Conservation (phyloP, 2,329 filamentous ascomycete species). For the Tympanopsis confertula region DNA sequence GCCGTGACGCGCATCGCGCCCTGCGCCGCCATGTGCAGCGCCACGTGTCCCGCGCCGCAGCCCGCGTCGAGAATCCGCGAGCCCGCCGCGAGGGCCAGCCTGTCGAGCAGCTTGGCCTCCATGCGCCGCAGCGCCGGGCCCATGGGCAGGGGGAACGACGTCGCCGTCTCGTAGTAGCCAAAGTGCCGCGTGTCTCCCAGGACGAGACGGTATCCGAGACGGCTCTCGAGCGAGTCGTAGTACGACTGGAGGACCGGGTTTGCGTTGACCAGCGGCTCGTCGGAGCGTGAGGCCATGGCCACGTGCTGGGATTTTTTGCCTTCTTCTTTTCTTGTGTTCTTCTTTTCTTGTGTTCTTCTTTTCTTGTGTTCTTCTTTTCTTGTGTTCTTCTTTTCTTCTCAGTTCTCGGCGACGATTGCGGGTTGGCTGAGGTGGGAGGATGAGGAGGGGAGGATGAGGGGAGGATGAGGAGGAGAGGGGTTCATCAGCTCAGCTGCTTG, state of each 20-base stretch:
- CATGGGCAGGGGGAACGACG: constrained; percentile 35
- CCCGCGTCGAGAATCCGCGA: constrained; percentile 37
- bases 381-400: too few species aligned
- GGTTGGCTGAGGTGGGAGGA: too few species aligned
- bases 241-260: constrained; percentile 28
- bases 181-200: constrained; percentile 37
- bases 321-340: too few species aligned
- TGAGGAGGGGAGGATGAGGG: too few species aligned
- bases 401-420: too few species aligned
- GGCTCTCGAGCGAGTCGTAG: constrained; percentile 30
- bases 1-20: constrained; percentile 25
- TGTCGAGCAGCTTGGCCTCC: constrained; percentile 32
- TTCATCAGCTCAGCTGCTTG: too few species aligned
- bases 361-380: too few species aligned
- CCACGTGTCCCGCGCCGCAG: constrained; percentile 35
- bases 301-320: too few species aligned
- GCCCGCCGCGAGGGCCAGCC: constrained; percentile 22
- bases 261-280: constrained; percentile 17
- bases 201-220: constrained; percentile 27
- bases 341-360: too few species aligned
- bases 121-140: constrained; percentile 27
- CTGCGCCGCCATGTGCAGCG: constrained; percentile 33
- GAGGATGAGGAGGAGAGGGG: too few species aligned
- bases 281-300: too few species aligned
- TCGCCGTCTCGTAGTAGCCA: constrained; percentile 31